Evolutionary conservation across 441 rosid species (phyloP), one percentile per base, ranked within the genome.

Genomic region (Gossypium laxum): DNA sequence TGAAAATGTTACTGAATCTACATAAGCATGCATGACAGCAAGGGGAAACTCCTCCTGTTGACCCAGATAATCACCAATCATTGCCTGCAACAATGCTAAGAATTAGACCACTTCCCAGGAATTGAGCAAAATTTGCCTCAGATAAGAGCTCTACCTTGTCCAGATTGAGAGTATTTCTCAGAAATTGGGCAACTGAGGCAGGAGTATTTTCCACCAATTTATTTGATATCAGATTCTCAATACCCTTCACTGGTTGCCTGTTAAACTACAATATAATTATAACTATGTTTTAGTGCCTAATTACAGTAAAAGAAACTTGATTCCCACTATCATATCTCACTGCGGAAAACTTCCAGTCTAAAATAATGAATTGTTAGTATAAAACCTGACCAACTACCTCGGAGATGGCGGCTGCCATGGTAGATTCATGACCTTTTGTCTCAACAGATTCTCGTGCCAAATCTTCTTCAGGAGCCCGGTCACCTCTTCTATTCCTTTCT

Each of bases 11-110:
- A 92, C 89, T 41, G 95, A 89, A 80, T 95, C 98, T 70, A 92
- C 93, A 84, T 85, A 95, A 74, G 93, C 93, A 76, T 95, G 98
- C 99, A 95, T 95, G 77, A 95, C 99, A 75, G 97, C 89, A 76
- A 95, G 91, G 59, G 99, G 93, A 84, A 92, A 95, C 80, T 92
- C 97, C 81, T 95, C 97, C 18, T 89, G 95, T 77, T 89, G 99
- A 77, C 99, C 99, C 80, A 95, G 78, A 79, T 91, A 95, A 77
- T 95, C 99, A 63, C 99, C 99, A 52, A 91, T 85, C 95, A 91
- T 88, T 58, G 87, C 95, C 99, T 95, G 91, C 79, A 85, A 81
- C 80, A 67, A 50, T 19, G 38, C 78, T 76, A 71, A 72, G 79
- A 48, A 77, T 89, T 80, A 86, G 62, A 75, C 32, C 21, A 32